A percentile compares a stretch with the other conserved stretches of the same genome.
Conservation (phyloP, 1,139 yeast genomes). For the Geotrichum carabidarum region DNA sequence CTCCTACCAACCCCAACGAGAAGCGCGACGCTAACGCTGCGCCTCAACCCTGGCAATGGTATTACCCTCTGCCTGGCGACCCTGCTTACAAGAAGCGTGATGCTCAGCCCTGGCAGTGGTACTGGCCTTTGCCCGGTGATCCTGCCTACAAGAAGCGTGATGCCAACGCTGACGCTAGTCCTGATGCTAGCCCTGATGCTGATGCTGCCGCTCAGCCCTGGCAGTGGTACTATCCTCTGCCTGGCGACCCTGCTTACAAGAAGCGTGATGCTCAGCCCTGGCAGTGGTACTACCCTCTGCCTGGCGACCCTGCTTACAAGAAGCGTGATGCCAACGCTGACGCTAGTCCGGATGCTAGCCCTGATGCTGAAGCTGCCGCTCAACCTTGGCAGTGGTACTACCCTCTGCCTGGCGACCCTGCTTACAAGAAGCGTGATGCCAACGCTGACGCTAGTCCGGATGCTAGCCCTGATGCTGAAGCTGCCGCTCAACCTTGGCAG, state of each 20-base stretch:
- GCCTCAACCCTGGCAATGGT: constrained; percentile 12
- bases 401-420: constrained; percentile 14
- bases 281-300: constrained; percentile 8
- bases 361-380: too few species aligned
- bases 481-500: constrained; percentile 7
- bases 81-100: constrained; percentile 8
- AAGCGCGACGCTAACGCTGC: constrained; percentile 7
- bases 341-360: constrained; percentile 1
- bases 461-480: too few species aligned
- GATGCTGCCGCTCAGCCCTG: constrained; percentile 8
- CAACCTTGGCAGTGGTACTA: constrained; percentile 9
- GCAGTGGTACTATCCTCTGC: constrained; percentile 6
- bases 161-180: constrained; percentile 1
- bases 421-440: constrained; percentile 11
- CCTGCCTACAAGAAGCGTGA: constrained; percentile 13
- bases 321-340: constrained; percentile 5
- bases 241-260: constrained; percentile 7
- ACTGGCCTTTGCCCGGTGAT: constrained; percentile 10
- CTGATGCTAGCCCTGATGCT: constrained; percentile 13
- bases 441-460: background rate
- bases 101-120: constrained; percentile 12
- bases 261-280: constrained; percentile 9
- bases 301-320: constrained; percentile 14
- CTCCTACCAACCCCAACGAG: background rate
- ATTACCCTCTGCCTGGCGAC: constrained; percentile 11